phyloP scores from a whole-genome alignment of 441 rosid species.

The Arabidopsis lyrata region DNA sequence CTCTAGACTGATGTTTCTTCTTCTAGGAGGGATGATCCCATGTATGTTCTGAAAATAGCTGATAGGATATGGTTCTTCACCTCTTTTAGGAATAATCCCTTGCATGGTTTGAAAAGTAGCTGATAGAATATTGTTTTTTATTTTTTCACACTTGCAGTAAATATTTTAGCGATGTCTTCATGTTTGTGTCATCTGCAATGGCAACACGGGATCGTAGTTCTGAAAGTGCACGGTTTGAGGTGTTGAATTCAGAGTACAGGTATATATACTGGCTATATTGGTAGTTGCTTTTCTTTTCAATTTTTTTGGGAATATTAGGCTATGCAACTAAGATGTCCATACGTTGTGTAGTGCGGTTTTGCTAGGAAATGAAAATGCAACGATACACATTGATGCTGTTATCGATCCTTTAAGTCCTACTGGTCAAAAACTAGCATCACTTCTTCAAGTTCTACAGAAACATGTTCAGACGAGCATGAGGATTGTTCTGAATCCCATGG shows the following conservation, averaged over 20 bases:
- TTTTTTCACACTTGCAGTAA: slow-evolving; percentile 67
- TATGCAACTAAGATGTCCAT: slow-evolving; percentile 26
- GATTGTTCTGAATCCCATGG: slow-evolving; percentile 95
- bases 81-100: slow-evolving; percentile 1
- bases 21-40: slow-evolving; percentile 24
- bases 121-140: slow-evolving; percentile 40
- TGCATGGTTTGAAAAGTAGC: slow-evolving; percentile 32
- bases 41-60: slow-evolving; percentile 26
- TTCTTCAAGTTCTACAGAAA: slow-evolving; percentile 81
- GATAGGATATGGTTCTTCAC: slow-evolving; percentile 32
- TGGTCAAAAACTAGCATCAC: slow-evolving; percentile 92
- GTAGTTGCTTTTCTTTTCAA: slow-evolving; percentile 22
- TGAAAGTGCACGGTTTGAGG: slow-evolving; percentile 95
- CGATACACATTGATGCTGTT: slow-evolving; percentile 94
- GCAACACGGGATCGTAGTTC: slow-evolving; percentile 88
- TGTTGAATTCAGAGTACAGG: slow-evolving; percentile 86
- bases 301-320: slow-evolving; percentile 30
- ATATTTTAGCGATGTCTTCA: slow-evolving; percentile 83
- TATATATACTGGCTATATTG: slow-evolving; percentile 39
- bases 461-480: slow-evolving; percentile 95
- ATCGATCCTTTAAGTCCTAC: slow-evolving; percentile 92
- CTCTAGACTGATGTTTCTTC: slow-evolving; percentile 30
- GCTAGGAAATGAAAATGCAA: slow-evolving; percentile 72
- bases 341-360: slow-evolving; percentile 77
- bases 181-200: slow-evolving; percentile 92